phyloP scores from a whole-genome alignment of 2,329 filamentous ascomycete species.

The Blumeria graminis region DNA sequence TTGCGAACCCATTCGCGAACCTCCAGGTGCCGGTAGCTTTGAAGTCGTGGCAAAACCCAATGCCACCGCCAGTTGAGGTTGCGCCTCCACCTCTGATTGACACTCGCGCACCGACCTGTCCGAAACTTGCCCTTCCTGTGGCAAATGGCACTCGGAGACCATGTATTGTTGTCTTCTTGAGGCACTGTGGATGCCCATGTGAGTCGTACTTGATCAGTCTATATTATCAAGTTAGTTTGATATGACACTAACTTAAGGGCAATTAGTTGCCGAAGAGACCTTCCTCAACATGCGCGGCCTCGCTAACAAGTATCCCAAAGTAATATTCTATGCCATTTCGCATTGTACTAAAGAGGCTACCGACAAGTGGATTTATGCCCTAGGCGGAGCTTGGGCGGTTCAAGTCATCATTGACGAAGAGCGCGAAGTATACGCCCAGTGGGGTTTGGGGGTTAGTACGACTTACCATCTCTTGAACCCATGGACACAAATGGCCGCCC shows the following conservation, averaged over 20 bases:
- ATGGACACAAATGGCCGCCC: slow-evolving; percentile 27
- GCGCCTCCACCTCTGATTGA: slow-evolving; percentile 9
- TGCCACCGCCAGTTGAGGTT: slow-evolving; percentile 11
- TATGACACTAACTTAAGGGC: too few species aligned
- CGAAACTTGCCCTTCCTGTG: slow-evolving; percentile 19
- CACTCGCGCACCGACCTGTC: slow-evolving; percentile 7
- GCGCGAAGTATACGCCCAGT: slow-evolving; percentile 36
- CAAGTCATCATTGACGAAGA: slow-evolving; percentile 35
- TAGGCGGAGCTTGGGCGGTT: slow-evolving; percentile 21
- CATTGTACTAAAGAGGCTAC: slow-evolving; percentile 35
- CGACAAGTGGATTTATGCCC: slow-evolving; percentile 16
- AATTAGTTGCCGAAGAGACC: slow-evolving; percentile 42
- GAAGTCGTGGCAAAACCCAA: slow-evolving; percentile 13
- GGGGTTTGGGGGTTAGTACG: slow-evolving; percentile 38
- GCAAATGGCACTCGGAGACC: slow-evolving; percentile 26
- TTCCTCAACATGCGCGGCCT: slow-evolving; percentile 30
- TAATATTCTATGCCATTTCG: slow-evolving; percentile 37
- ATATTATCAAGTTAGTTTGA: background rate
- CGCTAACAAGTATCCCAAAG: slow-evolving; percentile 24
- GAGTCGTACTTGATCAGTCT: slow-evolving; percentile 13
- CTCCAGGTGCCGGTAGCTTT: slow-evolving; percentile 11
- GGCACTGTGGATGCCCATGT: slow-evolving; percentile 59
- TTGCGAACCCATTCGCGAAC: slow-evolving; percentile 12
- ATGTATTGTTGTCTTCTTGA: slow-evolving; percentile 39
- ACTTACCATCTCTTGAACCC: slow-evolving; percentile 41